Evolutionary conservation across 371 early-diverging fungal genomes (phyloP).

Genomic region (Haplosporangium sp.): DNA sequence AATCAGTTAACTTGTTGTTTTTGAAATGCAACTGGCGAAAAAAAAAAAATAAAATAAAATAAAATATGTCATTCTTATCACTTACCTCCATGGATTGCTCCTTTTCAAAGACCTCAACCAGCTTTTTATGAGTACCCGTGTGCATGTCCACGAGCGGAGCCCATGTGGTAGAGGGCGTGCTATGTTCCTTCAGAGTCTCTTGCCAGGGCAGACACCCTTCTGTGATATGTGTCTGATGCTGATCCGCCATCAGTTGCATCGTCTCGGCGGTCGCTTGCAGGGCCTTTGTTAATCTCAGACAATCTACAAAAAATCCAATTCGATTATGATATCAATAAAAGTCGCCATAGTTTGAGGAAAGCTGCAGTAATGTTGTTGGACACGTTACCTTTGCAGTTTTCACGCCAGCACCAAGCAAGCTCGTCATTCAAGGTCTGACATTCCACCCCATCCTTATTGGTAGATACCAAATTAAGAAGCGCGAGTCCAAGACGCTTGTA

Average conservation of each 20-base stretch:
- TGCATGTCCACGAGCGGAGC: slow-evolving; percentile 59
- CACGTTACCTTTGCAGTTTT: slow-evolving; percentile 54
- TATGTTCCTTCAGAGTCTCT: slow-evolving; percentile 45
- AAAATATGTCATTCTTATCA: background rate
- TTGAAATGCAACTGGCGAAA: too few relatives aligned
- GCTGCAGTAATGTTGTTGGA: background rate
- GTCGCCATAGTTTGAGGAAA: background rate
- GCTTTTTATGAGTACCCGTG: slow-evolving; percentile 54
- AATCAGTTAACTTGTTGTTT: too few relatives aligned
- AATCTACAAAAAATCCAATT: slow-evolving; percentile 25
- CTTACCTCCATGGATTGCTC: slow-evolving; percentile 50
- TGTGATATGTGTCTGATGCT: slow-evolving; percentile 52
- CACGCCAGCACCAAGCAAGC: slow-evolving; percentile 60
- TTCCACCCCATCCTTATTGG: slow-evolving; percentile 44
- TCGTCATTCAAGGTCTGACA: slow-evolving; percentile 56
- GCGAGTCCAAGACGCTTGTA: slow-evolving; percentile 54
- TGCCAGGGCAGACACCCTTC: slow-evolving; percentile 45
- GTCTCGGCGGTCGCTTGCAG: slow-evolving; percentile 56
- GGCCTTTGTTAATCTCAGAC: slow-evolving; percentile 57
- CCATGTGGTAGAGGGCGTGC: slow-evolving; percentile 34
- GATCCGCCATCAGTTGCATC: slow-evolving; percentile 57
- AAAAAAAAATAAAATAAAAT: slow-evolving; percentile 1
- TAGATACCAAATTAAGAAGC: slow-evolving; percentile 53
- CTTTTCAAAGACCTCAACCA: slow-evolving; percentile 52
- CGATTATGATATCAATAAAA: background rate